Percentiles rank a stretch among this genome's conserved stretches.
phyloP scores from a whole-genome alignment of 164 flowering plant species.

The Annona cherimola region DNA sequence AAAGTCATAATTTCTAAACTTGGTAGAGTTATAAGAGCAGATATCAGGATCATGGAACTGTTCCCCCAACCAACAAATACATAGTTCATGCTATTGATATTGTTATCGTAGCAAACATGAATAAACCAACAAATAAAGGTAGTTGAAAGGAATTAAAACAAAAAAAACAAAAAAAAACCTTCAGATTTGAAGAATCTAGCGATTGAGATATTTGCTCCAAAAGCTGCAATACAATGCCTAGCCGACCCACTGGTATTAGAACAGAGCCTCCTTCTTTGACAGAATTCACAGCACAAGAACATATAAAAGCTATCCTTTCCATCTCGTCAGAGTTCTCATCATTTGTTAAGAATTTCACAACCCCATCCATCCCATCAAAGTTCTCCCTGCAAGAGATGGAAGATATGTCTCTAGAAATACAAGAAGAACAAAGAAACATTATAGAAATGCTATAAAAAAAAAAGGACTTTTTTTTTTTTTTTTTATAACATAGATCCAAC shows the following conservation, averaged over 20 bases:
- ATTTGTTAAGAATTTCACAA: constrained; percentile 19
- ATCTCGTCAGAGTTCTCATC: constrained; percentile 56
- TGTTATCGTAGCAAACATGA: too few species aligned
- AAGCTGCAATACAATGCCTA: constrained; percentile 61
- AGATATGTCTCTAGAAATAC: too few species aligned
- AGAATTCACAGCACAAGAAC: constrained; percentile 58
- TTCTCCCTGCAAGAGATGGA: constrained; percentile 21
- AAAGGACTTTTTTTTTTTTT: too few species aligned
- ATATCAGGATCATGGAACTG: neutral
- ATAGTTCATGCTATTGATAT: too few species aligned
- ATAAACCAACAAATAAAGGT: too few species aligned
- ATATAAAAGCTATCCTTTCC: constrained; percentile 65
- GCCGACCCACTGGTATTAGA: constrained; percentile 56
- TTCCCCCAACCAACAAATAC: neutral
- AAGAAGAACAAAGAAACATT: too few species aligned
- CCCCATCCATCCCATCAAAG: constrained; percentile 14
- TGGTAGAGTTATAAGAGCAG: neutral
- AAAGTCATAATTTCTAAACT: neutral
- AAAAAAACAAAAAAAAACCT: constrained; percentile 32
- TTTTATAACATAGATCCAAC: too few species aligned
- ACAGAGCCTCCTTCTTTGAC: constrained; percentile 79
- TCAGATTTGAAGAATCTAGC: constrained; percentile 42
- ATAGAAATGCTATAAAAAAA: too few species aligned
- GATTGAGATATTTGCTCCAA: constrained; percentile 53
- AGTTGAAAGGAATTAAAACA: too few species aligned